Evolutionary conservation across 2,329 filamentous ascomycete species (phyloP).

Genomic region (Neofusicoccum umdonicola): DNA sequence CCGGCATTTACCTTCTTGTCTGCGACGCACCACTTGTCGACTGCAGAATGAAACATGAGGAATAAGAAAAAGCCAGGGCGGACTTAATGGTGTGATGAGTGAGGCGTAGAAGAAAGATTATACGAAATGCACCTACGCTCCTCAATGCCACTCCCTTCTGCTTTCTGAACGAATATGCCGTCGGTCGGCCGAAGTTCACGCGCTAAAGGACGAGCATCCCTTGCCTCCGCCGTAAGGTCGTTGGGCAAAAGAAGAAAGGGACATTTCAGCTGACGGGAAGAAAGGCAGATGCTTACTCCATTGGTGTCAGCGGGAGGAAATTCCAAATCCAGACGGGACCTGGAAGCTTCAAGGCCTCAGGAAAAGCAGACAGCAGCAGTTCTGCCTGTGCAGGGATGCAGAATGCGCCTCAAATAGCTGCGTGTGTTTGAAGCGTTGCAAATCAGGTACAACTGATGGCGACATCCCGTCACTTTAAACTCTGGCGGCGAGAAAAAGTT

Average conservation of each 20-base stretch:
- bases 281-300: neutral
- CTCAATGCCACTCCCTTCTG: neutral
- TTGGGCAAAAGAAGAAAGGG: neutral
- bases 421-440: neutral
- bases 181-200: neutral
- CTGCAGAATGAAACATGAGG: conserved; percentile 2
- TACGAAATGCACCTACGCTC: neutral
- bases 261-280: neutral
- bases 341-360: neutral
- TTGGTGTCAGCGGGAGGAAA: neutral
- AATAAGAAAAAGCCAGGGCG: neutral
- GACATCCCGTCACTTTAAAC: neutral
- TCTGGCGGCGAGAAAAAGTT: neutral
- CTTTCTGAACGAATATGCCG: neutral
- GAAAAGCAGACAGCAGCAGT: neutral
- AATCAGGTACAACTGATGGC: neutral
- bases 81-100: neutral
- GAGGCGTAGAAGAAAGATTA: neutral
- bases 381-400: neutral
- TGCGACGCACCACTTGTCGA: neutral
- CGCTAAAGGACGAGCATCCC: neutral
- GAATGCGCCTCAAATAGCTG: neutral
- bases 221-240: neutral
- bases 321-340: neutral
- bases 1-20: neutral